Evolutionary conservation across 2,329 filamentous ascomycete genomes (phyloP), one percentile per base, ranked within the genome.

Genomic region (Pseudohalonectria lignicola): DNA sequence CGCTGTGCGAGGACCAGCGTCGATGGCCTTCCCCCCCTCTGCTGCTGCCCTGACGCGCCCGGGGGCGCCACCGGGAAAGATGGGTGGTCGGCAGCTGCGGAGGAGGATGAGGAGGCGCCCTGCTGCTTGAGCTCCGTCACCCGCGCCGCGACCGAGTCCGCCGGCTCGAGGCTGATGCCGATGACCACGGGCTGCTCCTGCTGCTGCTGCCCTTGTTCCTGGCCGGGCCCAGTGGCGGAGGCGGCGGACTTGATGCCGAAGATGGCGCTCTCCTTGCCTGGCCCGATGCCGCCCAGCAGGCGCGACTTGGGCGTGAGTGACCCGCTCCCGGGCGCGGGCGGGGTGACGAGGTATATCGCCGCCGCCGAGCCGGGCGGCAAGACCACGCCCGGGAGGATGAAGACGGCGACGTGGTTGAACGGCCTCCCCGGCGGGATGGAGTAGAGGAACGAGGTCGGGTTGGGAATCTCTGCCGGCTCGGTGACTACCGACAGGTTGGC

Each of bases 251-350:
- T 69, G 46, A 94, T 66, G 56, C 84, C 87, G 69, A 96, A 95
- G 41, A 96, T 83, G 26, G 88, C 86, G 47, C 82, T 90, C 49
- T 92, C 87, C 54, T 95, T 95, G 40, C 88, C 86, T 26, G 84
- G 80, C 1, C 85, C 88, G 40, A 98, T 79, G 35, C 81, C 92
- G 45, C 93, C 92, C 4, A 96, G 76, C 50, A 98, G 86, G 43
- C 64, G 66, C 4, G 62, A 56, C 3, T 58, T 45, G 12, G 60
- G 56, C 1, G 60, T 57, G n/a, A n/a, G n/a, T n/a, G n/a, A n/a
- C 5, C 54, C 47, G 23, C 64, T 55, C 35, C 64, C 56, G 47
- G 61, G 55, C 30, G 38, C 42, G 47, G 55, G 51, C 17, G 41
- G 64, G 42, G 88, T 66, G 37, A 67, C 82, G 34, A 94, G 74